Conservation (phyloP, 495 filamentous ascomycete species). For the Penicillium paradoxum region DNA sequence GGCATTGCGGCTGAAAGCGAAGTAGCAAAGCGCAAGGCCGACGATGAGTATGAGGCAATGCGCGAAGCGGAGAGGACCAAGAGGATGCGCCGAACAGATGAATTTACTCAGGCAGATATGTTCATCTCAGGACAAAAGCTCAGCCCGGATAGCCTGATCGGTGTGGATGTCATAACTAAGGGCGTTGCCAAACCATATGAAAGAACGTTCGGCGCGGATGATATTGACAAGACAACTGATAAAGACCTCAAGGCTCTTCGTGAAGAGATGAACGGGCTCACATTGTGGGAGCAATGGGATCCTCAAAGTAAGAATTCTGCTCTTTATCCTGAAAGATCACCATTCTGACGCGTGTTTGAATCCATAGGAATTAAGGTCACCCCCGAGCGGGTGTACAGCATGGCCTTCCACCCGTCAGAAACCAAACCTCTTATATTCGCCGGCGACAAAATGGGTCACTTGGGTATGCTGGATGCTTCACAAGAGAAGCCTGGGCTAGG, state of each 20-base stretch:
- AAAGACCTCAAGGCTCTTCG: conserved; percentile 70
- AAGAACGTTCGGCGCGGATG: conserved; percentile 72
- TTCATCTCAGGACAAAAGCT: conserved; percentile 70
- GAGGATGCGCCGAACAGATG: conserved; percentile 63
- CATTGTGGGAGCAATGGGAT: conserved; percentile 75
- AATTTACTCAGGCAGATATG: conserved; percentile 70
- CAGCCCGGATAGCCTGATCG: conserved; percentile 36
- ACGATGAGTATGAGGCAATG: conserved; percentile 61
- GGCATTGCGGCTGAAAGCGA: conserved; percentile 68
- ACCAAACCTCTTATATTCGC: conserved; percentile 91
- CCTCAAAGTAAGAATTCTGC: conserved; percentile 58
- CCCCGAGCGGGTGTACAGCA: conserved; percentile 80
- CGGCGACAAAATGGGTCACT: conserved; percentile 88
- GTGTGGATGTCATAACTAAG: conserved; percentile 55
- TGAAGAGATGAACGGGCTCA: conserved; percentile 72
- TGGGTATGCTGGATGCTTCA: conserved; percentile 90
- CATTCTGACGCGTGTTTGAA: conserved; percentile 10
- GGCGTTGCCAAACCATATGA: conserved; percentile 71
- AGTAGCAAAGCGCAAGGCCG: conserved; percentile 72
- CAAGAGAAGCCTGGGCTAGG: conserved; percentile 58
- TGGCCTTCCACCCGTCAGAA: conserved; percentile 82
- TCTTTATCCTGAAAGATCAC: neutral
- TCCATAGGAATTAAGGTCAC: conserved; percentile 80
- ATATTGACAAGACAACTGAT: conserved; percentile 77
- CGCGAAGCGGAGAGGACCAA: conserved; percentile 63